These are phyloP conservation scores for Fusarium sp. DNA, from an alignment of 2,329 filamentous ascomycete species.

Conservation along the genomic window DNA sequence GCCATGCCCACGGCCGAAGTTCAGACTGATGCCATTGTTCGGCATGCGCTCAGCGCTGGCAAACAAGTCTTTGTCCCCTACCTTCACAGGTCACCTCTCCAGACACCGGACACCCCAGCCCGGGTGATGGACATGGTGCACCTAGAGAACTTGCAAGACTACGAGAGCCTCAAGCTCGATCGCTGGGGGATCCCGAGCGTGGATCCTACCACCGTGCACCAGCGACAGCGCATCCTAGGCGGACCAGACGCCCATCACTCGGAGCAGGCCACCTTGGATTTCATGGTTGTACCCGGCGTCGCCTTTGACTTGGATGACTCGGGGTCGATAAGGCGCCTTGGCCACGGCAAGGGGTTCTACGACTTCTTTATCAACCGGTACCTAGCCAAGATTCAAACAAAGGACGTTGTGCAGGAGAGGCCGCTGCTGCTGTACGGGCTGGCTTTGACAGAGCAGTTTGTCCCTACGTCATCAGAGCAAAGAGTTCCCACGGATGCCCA, in stretches of 20 bases:
- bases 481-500: constrained; percentile 76
- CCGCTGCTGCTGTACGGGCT: constrained; percentile 72
- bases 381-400: constrained; percentile 53
- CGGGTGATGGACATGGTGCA: constrained; percentile 95
- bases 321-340: constrained; percentile 73
- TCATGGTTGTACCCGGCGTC: constrained; percentile 91
- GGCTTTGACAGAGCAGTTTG: constrained; percentile 84
- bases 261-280: constrained; percentile 67
- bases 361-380: constrained; percentile 89
- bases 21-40: constrained; percentile 81
- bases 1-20: constrained; percentile 92
- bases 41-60: constrained; percentile 75
- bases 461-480: constrained; percentile 64
- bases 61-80: constrained; percentile 95
- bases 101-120: constrained; percentile 61
- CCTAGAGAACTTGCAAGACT: constrained; percentile 76
- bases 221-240: constrained; percentile 76
- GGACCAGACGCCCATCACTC: constrained; percentile 58
- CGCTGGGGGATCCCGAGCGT: constrained; percentile 96
- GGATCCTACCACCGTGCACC: constrained; percentile 66
- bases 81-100: constrained; percentile 68
- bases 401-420: constrained; percentile 46
- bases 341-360: constrained; percentile 97
- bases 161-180: constrained; percentile 76
- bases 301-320: constrained; percentile 76